Evolutionary conservation across 331 rosid genomes (phyloP), one percentile per base, ranked within the genome.

Genomic region (Pyrus hybrid): DNA sequence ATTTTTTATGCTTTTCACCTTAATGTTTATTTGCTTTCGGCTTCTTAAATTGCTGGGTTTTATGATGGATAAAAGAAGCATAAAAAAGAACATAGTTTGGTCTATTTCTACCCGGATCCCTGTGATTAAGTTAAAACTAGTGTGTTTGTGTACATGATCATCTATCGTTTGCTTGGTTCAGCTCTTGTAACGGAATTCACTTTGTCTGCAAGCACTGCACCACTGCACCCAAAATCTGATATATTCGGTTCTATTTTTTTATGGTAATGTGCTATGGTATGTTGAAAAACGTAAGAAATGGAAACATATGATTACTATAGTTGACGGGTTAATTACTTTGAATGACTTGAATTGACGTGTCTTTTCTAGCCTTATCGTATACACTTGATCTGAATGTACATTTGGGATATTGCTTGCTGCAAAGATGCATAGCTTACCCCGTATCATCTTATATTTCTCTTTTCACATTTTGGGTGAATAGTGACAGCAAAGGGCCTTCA

Each of bases 401-500:
- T 35, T 63, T 35, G 18, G 41, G 37, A 12, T 57, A 6, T 58
- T 67, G 49, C 47, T 33, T 35, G 71, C 41, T 72, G 56, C 18
- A 16, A 73, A 69, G 53, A 33, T 51, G 56, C 51, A 20, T 74
- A 74, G 45, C 68, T 74, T 79, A 61, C 68, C 8, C 26, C 53
- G 47, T 47, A 56, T 29, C 51, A 49, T 78, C 86, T 80, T 56
- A 75, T 68, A 18, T 58, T 45, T 17, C 21, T 73, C 35, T 74
- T 21, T 70, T 76, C 70, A 22, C 54, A 62, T 75, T 81, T 76
- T 83, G 68, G 69, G 6, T 76, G 35, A 78, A 73, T 77, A 84
- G 97, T 76, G 83, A 75, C 30, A 82, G 88, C 49, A 88, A 51
- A 79, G 76, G 70, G 53, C 63, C 81, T 43, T 69, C 77, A 0